Evolutionary conservation across 768 basidiomycete genomes (phyloP).

Genomic region (Tylopilus balloui): DNA sequence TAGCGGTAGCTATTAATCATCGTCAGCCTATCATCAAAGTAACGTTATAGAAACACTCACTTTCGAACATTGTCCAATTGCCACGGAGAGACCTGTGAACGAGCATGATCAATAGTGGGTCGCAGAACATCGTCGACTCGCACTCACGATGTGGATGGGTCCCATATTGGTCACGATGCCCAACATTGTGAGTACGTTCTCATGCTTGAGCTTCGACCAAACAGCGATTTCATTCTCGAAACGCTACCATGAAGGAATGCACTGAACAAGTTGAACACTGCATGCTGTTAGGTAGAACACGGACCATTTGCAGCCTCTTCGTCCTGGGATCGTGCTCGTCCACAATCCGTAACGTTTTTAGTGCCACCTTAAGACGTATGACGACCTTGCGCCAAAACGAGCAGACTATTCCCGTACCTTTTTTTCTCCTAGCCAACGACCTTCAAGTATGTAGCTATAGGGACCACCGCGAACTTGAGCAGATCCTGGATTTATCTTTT

Average conservation of each 20-base stretch:
- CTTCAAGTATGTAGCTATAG: slow-evolving; percentile 53
- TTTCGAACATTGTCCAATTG: slow-evolving; percentile 53
- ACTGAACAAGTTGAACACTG: neutral
- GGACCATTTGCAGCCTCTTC: slow-evolving; percentile 36
- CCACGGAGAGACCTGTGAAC: slow-evolving; percentile 55
- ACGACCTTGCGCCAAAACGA: neutral
- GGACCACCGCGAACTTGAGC: slow-evolving; percentile 49
- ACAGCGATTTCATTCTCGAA: slow-evolving; percentile 53
- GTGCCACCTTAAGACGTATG: slow-evolving; percentile 41
- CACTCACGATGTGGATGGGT: slow-evolving; percentile 45
- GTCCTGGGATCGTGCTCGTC: slow-evolving; percentile 41
- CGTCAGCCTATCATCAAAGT: neutral
- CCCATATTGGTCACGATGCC: slow-evolving; percentile 54
- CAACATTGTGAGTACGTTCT: slow-evolving; percentile 46
- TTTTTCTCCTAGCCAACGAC: slow-evolving; percentile 51
- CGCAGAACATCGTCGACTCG: neutral
- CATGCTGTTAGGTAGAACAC: neutral
- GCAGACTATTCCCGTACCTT: slow-evolving; percentile 34
- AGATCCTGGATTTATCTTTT: slow-evolving; percentile 31
- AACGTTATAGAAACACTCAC: slow-evolving; percentile 28
- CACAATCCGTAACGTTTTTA: slow-evolving; percentile 50
- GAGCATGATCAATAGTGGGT: neutral
- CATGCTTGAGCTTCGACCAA: slow-evolving; percentile 49
- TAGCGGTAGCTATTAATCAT: slow-evolving; percentile 38
- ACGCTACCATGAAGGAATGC: slow-evolving; percentile 33